Conservation (phyloP, 2,329 filamentous ascomycete genomes). For the Venturia pyrina region DNA sequence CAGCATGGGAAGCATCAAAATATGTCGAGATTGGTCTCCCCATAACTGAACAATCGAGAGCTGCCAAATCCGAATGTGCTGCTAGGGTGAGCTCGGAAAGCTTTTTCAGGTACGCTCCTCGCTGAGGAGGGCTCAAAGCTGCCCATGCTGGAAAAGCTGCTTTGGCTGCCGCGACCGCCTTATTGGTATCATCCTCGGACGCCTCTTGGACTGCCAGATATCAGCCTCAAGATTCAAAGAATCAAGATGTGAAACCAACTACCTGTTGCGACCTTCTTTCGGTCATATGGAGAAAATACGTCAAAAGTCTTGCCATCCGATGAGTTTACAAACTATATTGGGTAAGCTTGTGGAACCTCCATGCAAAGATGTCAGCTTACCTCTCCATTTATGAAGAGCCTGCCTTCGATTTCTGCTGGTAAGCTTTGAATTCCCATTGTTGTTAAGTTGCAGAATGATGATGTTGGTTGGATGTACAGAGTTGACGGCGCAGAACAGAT, state of each 20-base stretch:
- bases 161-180: slow-evolving; percentile 35
- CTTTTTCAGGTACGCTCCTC: slow-evolving; percentile 35
- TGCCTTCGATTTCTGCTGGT: slow-evolving; percentile 22
- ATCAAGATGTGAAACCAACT: not conserved
- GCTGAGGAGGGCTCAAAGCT: slow-evolving; percentile 28
- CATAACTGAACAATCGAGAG: slow-evolving; percentile 11
- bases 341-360: not conserved
- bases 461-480: not conserved
- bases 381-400: slow-evolving; percentile 43
- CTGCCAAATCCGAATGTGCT: slow-evolving; percentile 5
- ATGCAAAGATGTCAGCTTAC: slow-evolving; percentile 17
- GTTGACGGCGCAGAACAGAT: not conserved
- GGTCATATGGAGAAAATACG: slow-evolving; percentile 34
- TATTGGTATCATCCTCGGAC: slow-evolving; percentile 32
- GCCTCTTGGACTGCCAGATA: slow-evolving; percentile 33
- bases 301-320: slow-evolving; percentile 37
- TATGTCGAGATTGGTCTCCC: slow-evolving; percentile 10
- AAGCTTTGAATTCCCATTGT: slow-evolving; percentile 5
- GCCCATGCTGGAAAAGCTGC: slow-evolving; percentile 38
- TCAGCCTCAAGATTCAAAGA: not conserved
- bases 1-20: slow-evolving; percentile 17
- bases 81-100: slow-evolving; percentile 36
- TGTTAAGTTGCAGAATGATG: not conserved
- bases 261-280: slow-evolving; percentile 30
- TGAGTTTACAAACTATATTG: slow-evolving; percentile 31